phyloP scores from a whole-genome alignment of 2,329 filamentous ascomycete genomes.

The Aspergillus spinulosporus region DNA sequence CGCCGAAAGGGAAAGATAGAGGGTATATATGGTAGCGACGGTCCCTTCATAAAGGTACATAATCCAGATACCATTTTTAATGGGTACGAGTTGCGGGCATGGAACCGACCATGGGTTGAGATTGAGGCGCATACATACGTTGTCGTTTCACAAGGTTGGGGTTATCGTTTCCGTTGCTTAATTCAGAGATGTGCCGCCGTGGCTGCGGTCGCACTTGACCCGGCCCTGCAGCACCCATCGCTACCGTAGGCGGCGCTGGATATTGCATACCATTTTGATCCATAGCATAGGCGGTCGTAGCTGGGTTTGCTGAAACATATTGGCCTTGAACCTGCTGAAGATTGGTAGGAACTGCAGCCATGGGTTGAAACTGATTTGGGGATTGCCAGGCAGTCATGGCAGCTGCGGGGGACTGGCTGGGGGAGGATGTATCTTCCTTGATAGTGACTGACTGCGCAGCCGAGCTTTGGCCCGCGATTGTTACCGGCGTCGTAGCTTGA shows the following conservation, averaged over 20 bases:
- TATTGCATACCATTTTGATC: constrained; percentile 45
- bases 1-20: constrained; percentile 1
- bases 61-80: constrained; percentile 17
- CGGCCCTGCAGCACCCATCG: constrained; percentile 33
- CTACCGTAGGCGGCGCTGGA: constrained; percentile 37
- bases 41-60: constrained; percentile 6
- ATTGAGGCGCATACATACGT: constrained; percentile 55
- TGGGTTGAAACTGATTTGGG: constrained; percentile 58
- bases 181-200: constrained; percentile 62
- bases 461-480: constrained; percentile 52
- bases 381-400: constrained; percentile 64
- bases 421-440: constrained; percentile 62
- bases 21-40: not conserved
- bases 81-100: constrained; percentile 50
- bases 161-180: constrained; percentile 55
- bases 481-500: constrained; percentile 39
- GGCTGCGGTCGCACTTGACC: constrained; percentile 42
- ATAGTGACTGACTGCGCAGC: constrained; percentile 52
- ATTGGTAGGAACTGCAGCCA: constrained; percentile 56
- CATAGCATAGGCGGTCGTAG: constrained; percentile 40
- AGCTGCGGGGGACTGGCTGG: constrained; percentile 61
- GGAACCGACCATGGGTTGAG: constrained; percentile 48
- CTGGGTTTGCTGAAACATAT: constrained; percentile 43
- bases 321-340: constrained; percentile 45
- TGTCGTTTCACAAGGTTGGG: constrained; percentile 59